A percentile compares a stretch with the other conserved stretches of the same genome.
These are phyloP conservation scores for Penicillium sp. DNA, from an alignment of 2,329 filamentous ascomycete species.

Conservation along the genomic window DNA sequence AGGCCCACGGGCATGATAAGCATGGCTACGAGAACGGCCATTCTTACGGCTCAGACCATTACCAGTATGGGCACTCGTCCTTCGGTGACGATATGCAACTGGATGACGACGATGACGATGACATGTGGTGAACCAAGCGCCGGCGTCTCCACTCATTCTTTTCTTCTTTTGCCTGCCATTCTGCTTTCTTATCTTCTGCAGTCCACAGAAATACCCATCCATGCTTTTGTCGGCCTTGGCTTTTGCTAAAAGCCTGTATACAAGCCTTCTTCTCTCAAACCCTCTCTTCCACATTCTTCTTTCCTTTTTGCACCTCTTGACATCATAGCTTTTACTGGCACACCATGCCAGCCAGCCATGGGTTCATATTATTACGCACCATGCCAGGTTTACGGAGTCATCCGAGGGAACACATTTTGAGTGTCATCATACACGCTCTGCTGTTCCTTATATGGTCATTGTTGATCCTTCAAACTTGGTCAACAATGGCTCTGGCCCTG, in stretches of 20 bases:
- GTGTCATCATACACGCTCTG: background rate
- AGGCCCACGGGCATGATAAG: conserved; percentile 38
- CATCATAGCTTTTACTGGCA: background rate
- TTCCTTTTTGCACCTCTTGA: background rate
- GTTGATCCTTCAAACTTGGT: background rate
- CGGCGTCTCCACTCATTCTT: conserved; percentile 19
- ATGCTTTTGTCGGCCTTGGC: conserved; percentile 24
- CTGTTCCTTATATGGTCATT: background rate
- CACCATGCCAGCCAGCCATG: background rate
- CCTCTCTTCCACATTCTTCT: conserved; percentile 3
- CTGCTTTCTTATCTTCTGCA: conserved; percentile 28
- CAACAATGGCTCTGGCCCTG: conserved; percentile 2
- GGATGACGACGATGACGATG: conserved; percentile 47
- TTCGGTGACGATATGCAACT: conserved; percentile 44
- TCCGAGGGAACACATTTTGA: background rate
- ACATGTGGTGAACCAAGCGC: conserved; percentile 48
- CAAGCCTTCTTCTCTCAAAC: conserved; percentile 3
- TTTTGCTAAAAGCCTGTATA: conserved; percentile 30
- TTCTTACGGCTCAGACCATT: conserved; percentile 35
- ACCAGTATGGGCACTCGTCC: conserved; percentile 42
- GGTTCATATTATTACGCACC: conserved; percentile 1
- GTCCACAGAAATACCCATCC: conserved; percentile 33
- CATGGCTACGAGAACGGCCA: conserved; percentile 41
- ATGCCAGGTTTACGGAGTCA: background rate
- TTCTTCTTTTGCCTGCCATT: conserved; percentile 15